A percentile compares a stretch with the other conserved stretches of the same genome.
These are phyloP conservation scores for Albifimbria verrucaria DNA, from an alignment of 2,329 filamentous ascomycete species.

Conservation along the genomic window DNA sequence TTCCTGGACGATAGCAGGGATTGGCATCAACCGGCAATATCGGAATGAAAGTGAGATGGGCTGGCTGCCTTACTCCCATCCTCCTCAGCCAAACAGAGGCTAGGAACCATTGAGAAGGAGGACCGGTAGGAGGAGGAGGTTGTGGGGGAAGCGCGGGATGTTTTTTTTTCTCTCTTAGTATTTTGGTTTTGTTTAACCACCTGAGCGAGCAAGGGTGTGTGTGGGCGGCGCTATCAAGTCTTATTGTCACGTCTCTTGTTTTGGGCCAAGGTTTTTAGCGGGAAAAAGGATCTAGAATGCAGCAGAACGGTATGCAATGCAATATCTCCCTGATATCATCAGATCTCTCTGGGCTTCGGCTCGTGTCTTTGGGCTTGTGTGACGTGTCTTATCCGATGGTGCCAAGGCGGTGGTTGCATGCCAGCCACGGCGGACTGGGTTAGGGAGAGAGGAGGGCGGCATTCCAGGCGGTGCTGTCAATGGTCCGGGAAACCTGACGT, in stretches of 20 bases:
- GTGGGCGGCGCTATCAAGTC: no score
- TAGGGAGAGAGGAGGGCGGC: no score
- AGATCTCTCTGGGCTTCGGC: no score
- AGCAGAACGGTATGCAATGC: not conserved
- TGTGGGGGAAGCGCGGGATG: not conserved
- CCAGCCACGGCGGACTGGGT: no score
- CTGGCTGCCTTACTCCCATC: not conserved
- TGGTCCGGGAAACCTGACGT: no score
- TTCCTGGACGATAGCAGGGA: not conserved
- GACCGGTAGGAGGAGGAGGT: not conserved
- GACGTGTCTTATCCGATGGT: not conserved
- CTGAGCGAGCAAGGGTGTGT: not conserved
- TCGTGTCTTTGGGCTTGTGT: no score
- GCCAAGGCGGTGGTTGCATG: not conserved
- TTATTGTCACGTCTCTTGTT: no score
- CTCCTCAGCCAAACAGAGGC: not conserved
- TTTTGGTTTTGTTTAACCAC: not conserved
- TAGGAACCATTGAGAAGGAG: not conserved
- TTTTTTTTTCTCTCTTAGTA: not conserved
- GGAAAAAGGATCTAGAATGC: not conserved
- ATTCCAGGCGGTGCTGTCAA: no score
- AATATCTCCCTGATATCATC: no score
- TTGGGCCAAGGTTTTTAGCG: no score
- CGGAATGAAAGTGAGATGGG: not conserved
- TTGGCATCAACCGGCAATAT: not conserved